phyloP scores from a whole-genome alignment of 2,329 filamentous ascomycete genomes.

The Apiospora hydei region DNA sequence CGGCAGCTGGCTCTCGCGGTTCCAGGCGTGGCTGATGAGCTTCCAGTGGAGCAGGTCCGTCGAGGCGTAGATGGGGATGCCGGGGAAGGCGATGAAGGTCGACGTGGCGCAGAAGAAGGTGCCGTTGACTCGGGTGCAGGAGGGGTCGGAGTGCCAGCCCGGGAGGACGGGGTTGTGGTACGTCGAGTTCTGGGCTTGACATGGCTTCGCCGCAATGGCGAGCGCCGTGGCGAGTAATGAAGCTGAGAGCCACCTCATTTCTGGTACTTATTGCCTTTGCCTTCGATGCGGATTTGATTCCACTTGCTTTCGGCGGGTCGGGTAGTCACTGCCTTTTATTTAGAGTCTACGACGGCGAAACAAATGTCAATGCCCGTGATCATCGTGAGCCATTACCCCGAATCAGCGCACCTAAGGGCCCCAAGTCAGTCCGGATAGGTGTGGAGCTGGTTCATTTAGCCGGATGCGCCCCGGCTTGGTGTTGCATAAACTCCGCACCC shows the following conservation, averaged over 20 bases:
- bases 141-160: slow-evolving; percentile 43
- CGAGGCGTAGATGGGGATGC: slow-evolving; percentile 50
- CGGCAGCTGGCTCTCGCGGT: slow-evolving; percentile 46
- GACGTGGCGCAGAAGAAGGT: slow-evolving; percentile 56
- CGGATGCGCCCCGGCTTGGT: slow-evolving; percentile 19
- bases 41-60: slow-evolving; percentile 44
- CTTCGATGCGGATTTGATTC: too few species aligned
- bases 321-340: neutral
- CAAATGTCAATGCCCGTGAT: too few species aligned
- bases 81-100: slow-evolving; percentile 66
- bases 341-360: neutral
- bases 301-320: neutral
- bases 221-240: neutral
- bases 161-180: slow-evolving; percentile 42
- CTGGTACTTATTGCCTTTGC: neutral
- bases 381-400: slow-evolving; percentile 2
- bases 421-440: neutral
- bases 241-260: neutral
- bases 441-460: neutral
- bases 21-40: slow-evolving; percentile 37
- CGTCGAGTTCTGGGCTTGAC: slow-evolving; percentile 23
- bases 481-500: neutral
- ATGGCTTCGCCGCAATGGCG: neutral
- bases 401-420: neutral
- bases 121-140: slow-evolving; percentile 38